Conservation (phyloP, 805 yeast genomes). For the Saccharomycopsis fermentans region DNA sequence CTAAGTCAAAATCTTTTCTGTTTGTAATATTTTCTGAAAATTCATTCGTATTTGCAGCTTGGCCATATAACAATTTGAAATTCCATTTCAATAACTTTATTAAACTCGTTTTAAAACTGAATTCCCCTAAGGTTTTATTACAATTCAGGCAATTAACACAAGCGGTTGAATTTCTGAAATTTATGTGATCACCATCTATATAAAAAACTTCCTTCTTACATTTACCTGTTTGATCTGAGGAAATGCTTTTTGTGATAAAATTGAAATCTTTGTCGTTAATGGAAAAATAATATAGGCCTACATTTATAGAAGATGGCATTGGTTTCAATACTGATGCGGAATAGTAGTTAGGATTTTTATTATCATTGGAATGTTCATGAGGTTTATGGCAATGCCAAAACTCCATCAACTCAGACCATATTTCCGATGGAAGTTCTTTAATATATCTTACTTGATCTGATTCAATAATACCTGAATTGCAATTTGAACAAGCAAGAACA, state of each 20-base stretch:
- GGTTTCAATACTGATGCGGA: constrained; percentile 35
- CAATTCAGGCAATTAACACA: constrained; percentile 31
- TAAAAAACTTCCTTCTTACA: not conserved
- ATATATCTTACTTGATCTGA: constrained; percentile 28
- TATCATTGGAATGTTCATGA: constrained; percentile 15
- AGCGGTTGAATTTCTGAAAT: constrained; percentile 11
- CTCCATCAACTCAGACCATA: constrained; percentile 94
- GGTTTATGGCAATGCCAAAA: constrained; percentile 97
- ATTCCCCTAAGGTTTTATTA: constrained; percentile 30
- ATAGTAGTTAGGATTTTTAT: constrained; percentile 25
- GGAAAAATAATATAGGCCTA: constrained; percentile 50
- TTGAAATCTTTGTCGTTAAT: constrained; percentile 22
- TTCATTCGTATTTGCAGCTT: not conserved
- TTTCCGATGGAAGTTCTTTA: constrained; percentile 76
- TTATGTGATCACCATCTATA: constrained; percentile 14
- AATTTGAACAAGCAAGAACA: constrained; percentile 26
- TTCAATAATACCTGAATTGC: constrained; percentile 25
- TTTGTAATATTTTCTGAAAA: not conserved
- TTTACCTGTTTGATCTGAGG: constrained; percentile 9
- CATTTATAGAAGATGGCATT: constrained; percentile 30
- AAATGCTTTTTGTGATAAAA: not conserved
- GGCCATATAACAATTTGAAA: constrained; percentile 25
- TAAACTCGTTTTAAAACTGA: constrained; percentile 26
- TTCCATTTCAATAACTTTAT: constrained; percentile 50
- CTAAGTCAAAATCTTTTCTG: not conserved